Base-by-base conservation (phyloP, 345 rosid species). In the Linum usitatissimum region DNA sequence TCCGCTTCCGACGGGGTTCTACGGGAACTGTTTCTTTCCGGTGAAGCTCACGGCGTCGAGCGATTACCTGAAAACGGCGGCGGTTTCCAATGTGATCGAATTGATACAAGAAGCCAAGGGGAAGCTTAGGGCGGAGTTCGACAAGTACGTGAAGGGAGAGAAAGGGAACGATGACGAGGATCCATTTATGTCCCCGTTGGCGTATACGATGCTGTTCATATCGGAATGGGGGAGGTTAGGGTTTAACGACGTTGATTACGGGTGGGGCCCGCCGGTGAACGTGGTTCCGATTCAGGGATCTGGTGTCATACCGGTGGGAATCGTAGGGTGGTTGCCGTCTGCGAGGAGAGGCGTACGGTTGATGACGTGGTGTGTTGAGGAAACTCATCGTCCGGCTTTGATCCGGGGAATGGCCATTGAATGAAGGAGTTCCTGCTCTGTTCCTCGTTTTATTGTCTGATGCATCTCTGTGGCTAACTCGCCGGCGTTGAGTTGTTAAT, bases 1-100 rank as follows among this genome's bases (percentile, higher is more conserved):
- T 55, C 86, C 89, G 8, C 19, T 81, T 67, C 86, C 85, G 1
- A 21, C 49, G 9, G 91, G 95, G 3, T 85, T 87, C 74, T 85
- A 87, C 31, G 88, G 95, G 2, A 85, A 87, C 72, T 83, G 86
- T 55, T 81, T 85, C 79, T 88, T 79, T 64, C 89, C 89, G 0
- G 84, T 85, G 54, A 83, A 80, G 0, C 64, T 82, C 53, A 62
- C 78, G 28, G 71, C 77, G 53, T 64, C 78, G 6, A 70, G 75
- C 10, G 75, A 76, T 15, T 55, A 67, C 36, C 49, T 80, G 6
- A 48, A 59, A 63, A 59, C 69, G 21, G 73, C 73, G 19, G 63
- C 86, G 6, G 49, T 40, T 4, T 13, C 53, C 1, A 83, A 78
- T 10, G 87, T 75, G 70, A 76, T 83, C 42, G 74, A 72, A 54